A percentile compares a stretch with the other conserved stretches of the same genome.
These are phyloP conservation scores for Daldinia vernicosa DNA, from an alignment of 495 filamentous ascomycete species.

Conservation along the genomic window DNA sequence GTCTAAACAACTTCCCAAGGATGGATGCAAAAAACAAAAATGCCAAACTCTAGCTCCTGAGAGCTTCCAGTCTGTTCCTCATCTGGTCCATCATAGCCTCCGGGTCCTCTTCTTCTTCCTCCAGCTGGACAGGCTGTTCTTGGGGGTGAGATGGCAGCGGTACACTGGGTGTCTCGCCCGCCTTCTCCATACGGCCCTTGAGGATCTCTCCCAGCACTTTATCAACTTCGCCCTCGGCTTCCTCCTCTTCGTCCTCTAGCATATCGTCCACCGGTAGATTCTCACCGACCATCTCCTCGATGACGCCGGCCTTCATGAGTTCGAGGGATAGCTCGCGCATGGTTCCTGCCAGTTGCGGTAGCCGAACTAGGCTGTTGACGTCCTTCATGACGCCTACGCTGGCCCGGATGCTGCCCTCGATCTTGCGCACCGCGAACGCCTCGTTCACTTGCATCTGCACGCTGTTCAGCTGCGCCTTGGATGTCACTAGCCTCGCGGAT, in stretches of 20 bases:
- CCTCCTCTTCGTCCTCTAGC: slow-evolving; percentile 80
- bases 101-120: slow-evolving; percentile 83
- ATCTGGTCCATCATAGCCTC: slow-evolving; percentile 92
- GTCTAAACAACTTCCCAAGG: slow-evolving; percentile 2
- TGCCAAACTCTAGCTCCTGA: slow-evolving; percentile 74
- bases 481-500: slow-evolving; percentile 75
- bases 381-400: slow-evolving; percentile 96
- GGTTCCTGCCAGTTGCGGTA: slow-evolving; percentile 87
- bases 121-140: slow-evolving; percentile 61
- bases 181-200: slow-evolving; percentile 79
- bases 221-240: slow-evolving; percentile 90
- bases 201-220: slow-evolving; percentile 91
- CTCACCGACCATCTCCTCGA: slow-evolving; percentile 96
- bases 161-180: slow-evolving; percentile 63
- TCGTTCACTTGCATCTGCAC: slow-evolving; percentile 99
- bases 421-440: slow-evolving; percentile 94
- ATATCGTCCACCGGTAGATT: slow-evolving; percentile 73
- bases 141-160: slow-evolving; percentile 64
- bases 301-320: slow-evolving; percentile 92
- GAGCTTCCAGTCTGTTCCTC: slow-evolving; percentile 86
- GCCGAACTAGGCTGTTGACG: slow-evolving; percentile 83
- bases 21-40: not conserved
- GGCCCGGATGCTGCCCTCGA: slow-evolving; percentile 89
- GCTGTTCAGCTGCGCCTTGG: slow-evolving; percentile 89
- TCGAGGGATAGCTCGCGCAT: slow-evolving; percentile 91